These are phyloP conservation scores for Seminavis robusta DNA, from an alignment of 108 stramenopile genomes.

Conservation along the genomic window DNA sequence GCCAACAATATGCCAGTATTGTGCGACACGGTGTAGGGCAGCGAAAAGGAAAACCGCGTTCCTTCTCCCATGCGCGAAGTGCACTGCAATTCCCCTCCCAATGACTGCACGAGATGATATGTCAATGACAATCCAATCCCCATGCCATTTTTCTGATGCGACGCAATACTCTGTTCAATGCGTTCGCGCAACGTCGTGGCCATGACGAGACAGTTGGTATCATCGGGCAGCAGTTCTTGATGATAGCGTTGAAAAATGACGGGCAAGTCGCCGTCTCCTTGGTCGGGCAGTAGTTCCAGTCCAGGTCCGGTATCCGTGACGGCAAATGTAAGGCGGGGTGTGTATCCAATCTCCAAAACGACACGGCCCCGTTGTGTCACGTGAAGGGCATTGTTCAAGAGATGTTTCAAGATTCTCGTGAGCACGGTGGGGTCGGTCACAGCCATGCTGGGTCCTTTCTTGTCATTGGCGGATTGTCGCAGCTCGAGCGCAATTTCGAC, in stretches of 20 bases:
- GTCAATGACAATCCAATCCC: conserved; percentile 31
- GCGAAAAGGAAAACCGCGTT: too few relatives aligned
- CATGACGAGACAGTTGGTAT: not conserved
- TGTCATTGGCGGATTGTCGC: not conserved
- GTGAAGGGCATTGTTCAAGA: conserved; percentile 10
- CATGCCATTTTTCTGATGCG: not conserved
- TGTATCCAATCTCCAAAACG: not conserved
- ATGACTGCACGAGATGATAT: conserved; percentile 40
- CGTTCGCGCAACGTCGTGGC: not conserved
- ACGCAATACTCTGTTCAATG: not conserved
- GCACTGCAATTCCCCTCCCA: conserved; percentile 38
- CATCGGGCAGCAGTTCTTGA: conserved; percentile 8
- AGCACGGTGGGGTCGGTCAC: not conserved
- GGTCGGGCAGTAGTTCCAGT: not conserved
- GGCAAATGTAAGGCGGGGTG: not conserved
- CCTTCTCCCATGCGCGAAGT: too few relatives aligned
- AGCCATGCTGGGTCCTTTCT: not conserved
- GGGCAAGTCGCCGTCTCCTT: not conserved
- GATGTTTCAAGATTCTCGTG: not conserved
- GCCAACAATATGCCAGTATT: too few relatives aligned
- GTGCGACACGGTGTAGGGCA: too few relatives aligned
- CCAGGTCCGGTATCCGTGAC: conserved; percentile 1
- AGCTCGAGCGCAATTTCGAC: not conserved
- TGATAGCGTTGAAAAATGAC: conserved; percentile 17
- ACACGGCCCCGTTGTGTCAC: conserved; percentile 26